These are phyloP conservation scores for Microbotryum violaceum DNA, from an alignment of 1,284 basidiomycete genomes.

Conservation along the genomic window DNA sequence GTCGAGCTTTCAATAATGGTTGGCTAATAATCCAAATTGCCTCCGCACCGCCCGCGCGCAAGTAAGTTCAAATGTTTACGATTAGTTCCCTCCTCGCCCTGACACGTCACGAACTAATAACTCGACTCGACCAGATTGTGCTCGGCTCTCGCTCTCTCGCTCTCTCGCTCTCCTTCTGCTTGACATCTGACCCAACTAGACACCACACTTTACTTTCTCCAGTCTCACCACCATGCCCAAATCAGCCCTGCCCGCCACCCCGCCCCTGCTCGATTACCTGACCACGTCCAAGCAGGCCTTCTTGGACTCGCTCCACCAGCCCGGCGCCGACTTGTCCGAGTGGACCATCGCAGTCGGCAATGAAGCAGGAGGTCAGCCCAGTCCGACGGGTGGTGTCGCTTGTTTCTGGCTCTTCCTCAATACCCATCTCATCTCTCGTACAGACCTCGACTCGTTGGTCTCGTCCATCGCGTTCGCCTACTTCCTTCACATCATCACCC, in stretches of 20 bases:
- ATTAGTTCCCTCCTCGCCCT: too few species aligned
- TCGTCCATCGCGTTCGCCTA: slow-evolving; percentile 74
- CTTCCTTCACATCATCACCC: slow-evolving; percentile 42
- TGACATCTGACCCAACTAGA: too few species aligned
- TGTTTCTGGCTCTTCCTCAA: not conserved
- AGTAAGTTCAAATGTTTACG: too few species aligned
- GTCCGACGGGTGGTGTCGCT: not conserved
- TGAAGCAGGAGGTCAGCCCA: slow-evolving; percentile 73
- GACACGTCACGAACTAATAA: too few species aligned
- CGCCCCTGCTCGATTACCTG: slow-evolving; percentile 38
- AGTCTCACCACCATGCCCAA: not conserved
- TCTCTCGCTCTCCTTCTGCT: not conserved
- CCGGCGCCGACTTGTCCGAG: slow-evolving; percentile 36
- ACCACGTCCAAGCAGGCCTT: slow-evolving; percentile 46
- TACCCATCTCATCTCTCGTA: not conserved
- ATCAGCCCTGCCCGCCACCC: not conserved
- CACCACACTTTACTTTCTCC: not conserved
- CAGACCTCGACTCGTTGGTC: slow-evolving; percentile 81
- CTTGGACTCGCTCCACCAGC: slow-evolving; percentile 33
- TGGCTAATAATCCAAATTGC: not conserved
- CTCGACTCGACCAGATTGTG: too few species aligned
- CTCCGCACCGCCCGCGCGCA: not conserved
- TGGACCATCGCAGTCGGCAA: slow-evolving; percentile 87
- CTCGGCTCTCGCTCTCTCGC: not conserved
- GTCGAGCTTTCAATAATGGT: too few species aligned